Conservation (phyloP, 768 basidiomycete genomes). For the Dentipellis sp. region DNA sequence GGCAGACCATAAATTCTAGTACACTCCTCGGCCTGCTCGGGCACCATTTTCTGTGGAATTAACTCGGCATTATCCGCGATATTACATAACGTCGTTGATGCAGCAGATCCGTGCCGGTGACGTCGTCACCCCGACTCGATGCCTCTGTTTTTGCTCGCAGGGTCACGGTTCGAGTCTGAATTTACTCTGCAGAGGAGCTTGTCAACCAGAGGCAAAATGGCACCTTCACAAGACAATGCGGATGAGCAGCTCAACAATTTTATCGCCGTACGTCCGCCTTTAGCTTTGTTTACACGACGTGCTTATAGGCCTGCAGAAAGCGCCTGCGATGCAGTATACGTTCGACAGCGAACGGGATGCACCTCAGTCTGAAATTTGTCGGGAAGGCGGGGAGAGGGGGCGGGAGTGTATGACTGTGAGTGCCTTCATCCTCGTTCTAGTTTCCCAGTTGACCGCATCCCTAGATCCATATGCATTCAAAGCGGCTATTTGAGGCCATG, state of each 20-base stretch:
- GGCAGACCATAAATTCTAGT: too few relatives aligned
- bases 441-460: too few relatives aligned
- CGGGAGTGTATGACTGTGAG: constrained; percentile 49
- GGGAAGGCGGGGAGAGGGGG: constrained; percentile 29
- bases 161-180: too few relatives aligned
- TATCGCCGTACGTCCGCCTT: constrained; percentile 9
- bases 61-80: too few relatives aligned
- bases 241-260: constrained; percentile 7
- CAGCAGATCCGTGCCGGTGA: too few relatives aligned
- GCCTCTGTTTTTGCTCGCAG: too few relatives aligned
- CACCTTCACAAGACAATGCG: background rate
- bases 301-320: constrained; percentile 24
- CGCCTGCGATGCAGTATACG: constrained; percentile 43
- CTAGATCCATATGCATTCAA: too few relatives aligned
- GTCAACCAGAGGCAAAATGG: background rate
- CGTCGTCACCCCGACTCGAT: too few relatives aligned
- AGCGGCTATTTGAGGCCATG: constrained; percentile 49
- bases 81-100: too few relatives aligned
- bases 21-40: too few relatives aligned
- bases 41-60: too few relatives aligned
- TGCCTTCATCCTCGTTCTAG: constrained; percentile 1
- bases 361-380: constrained; percentile 49
- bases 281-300: constrained; percentile 19
- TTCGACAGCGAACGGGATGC: constrained; percentile 56
- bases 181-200: too few relatives aligned